phyloP scores from a whole-genome alignment of 1,139 yeast species.

The Scheffersomyces stambukii region DNA sequence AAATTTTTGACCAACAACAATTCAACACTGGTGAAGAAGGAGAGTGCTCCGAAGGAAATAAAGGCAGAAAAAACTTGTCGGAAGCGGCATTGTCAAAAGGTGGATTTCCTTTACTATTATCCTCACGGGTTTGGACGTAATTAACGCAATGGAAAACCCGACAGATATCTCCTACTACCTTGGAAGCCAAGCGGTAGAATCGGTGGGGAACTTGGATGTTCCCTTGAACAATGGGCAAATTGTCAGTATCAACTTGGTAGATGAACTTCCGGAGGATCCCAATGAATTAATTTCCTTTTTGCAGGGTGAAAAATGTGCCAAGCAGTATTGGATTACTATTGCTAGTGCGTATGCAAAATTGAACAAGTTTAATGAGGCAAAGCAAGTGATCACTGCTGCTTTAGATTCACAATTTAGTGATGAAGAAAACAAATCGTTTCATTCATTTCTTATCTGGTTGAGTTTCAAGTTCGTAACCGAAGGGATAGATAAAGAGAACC shows the following conservation, averaged over 20 bases:
- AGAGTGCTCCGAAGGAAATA: not conserved
- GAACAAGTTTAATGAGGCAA: conserved; percentile 58
- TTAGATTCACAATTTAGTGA: conserved; percentile 37
- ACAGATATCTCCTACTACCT: conserved; percentile 37
- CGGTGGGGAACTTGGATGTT: conserved; percentile 48
- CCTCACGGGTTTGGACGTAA: too few relatives aligned
- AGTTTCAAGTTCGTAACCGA: conserved; percentile 37
- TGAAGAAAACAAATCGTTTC: conserved; percentile 51
- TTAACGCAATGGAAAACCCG: conserved; percentile 27
- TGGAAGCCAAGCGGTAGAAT: conserved; percentile 30
- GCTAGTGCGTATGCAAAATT: conserved; percentile 76
- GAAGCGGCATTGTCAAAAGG: too few relatives aligned
- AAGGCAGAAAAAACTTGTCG: too few relatives aligned
- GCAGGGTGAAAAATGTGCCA: conserved; percentile 72
- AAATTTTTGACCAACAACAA: too few relatives aligned
- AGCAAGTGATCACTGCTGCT: conserved; percentile 61
- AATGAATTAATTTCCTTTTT: conserved; percentile 73
- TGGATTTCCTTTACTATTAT: too few relatives aligned
- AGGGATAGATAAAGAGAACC: conserved; percentile 23
- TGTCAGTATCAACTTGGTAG: conserved; percentile 60
- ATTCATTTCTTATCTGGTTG: conserved; percentile 72
- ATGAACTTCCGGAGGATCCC: conserved; percentile 86
- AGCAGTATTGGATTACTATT: conserved; percentile 78
- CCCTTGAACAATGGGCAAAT: conserved; percentile 72
- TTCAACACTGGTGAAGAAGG: too few relatives aligned